Conservation (phyloP, 768 basidiomycete species). For the Kondoa malvinella region DNA sequence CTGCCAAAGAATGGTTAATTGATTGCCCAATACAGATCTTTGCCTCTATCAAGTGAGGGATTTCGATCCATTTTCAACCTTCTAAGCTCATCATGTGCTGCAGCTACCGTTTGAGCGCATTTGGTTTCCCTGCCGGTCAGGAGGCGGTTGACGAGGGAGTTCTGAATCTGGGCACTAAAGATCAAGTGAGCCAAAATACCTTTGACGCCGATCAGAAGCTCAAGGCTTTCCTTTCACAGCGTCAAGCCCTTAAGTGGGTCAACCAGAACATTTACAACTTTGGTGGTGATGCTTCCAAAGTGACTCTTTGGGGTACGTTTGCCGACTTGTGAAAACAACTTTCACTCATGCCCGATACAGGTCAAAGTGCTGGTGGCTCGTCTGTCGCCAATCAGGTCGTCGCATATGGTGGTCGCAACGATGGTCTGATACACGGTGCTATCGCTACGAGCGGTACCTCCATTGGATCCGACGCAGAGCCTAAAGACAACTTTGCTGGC, state of each 20-base stretch:
- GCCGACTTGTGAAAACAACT: constrained; percentile 16
- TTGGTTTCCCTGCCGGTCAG: constrained; percentile 18
- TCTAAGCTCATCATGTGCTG: background rate
- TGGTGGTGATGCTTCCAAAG: constrained; percentile 48
- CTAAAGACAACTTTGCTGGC: background rate
- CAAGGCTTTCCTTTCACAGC: no score
- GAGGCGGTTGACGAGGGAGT: constrained; percentile 6
- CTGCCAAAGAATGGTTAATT: background rate
- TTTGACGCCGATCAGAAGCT: background rate
- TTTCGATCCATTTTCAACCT: background rate
- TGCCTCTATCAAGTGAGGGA: constrained; percentile 16
- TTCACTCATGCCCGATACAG: background rate
- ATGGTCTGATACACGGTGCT: constrained; percentile 18
- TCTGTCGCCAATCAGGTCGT: background rate
- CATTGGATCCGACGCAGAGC: background rate
- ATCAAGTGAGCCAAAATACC: background rate
- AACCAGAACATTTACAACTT: constrained; percentile 48
- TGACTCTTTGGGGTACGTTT: constrained; percentile 24
- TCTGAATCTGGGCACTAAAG: constrained; percentile 1
- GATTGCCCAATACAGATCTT: constrained; percentile 4
- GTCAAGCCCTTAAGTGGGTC: constrained; percentile 43
- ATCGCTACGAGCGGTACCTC: constrained; percentile 17
- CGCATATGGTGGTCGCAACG: constrained; percentile 15
- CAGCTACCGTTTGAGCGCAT: constrained; percentile 20
- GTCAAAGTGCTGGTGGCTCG: background rate